A percentile compares a stretch with the other conserved stretches of the same genome.
phyloP scores from a whole-genome alignment of 768 basidiomycete genomes.

The Cantharellus cinnabarinus region DNA sequence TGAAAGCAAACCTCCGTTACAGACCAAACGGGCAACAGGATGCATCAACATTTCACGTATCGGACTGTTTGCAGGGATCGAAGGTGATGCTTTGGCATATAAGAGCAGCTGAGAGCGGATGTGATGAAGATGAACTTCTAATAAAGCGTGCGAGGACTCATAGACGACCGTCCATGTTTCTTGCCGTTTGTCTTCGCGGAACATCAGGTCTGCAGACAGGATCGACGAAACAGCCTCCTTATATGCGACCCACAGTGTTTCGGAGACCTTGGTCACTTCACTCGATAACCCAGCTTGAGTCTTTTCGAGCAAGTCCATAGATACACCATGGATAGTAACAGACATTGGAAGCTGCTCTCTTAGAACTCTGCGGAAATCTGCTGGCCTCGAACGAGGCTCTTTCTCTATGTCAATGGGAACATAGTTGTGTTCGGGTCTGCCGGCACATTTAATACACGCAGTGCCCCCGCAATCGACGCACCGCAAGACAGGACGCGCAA shows the following conservation, averaged over 20 bases:
- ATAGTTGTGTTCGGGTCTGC: slow-evolving; percentile 75
- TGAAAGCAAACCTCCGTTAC: slow-evolving; percentile 33
- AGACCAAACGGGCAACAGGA: slow-evolving; percentile 58
- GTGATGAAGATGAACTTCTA: slow-evolving; percentile 61
- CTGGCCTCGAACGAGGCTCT: slow-evolving; percentile 46
- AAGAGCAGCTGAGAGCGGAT: slow-evolving; percentile 74
- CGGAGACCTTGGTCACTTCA: slow-evolving; percentile 24
- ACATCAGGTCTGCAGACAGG: slow-evolving; percentile 45
- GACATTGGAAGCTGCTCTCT: slow-evolving; percentile 80
- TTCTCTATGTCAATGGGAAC: slow-evolving; percentile 29
- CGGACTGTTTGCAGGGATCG: slow-evolving; percentile 56
- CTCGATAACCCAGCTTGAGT: slow-evolving; percentile 19
- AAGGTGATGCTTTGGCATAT: slow-evolving; percentile 45
- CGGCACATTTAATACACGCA: slow-evolving; percentile 71
- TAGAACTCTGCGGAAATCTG: slow-evolving; percentile 51
- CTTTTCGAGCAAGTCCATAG: slow-evolving; percentile 29
- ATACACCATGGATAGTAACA: slow-evolving; percentile 29
- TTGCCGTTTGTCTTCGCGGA: slow-evolving; percentile 71
- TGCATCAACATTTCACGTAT: slow-evolving; percentile 51
- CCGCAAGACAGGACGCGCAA: slow-evolving; percentile 38
- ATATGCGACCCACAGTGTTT: slow-evolving; percentile 51
- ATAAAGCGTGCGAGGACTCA: slow-evolving; percentile 42
- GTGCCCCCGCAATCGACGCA: slow-evolving; percentile 63
- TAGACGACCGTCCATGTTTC: slow-evolving; percentile 72
- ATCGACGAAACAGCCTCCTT: slow-evolving; percentile 41